Conservation (phyloP, 2,329 filamentous ascomycete species). For the Ophiocordyceps unilateralis region DNA sequence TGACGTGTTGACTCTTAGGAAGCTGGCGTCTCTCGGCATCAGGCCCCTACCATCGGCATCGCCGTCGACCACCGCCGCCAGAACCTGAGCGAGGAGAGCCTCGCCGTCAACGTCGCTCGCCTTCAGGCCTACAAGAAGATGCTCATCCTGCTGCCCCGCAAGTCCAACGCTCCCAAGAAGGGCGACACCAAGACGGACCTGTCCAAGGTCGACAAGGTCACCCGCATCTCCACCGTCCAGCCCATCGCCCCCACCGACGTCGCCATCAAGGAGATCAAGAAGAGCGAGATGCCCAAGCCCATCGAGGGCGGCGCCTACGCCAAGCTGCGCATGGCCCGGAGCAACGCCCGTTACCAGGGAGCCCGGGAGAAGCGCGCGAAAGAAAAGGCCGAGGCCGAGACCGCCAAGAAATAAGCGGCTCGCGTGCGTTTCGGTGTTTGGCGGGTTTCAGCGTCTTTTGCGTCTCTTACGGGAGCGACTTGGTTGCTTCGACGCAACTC, state of each 20-base stretch:
- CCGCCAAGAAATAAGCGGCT: slow-evolving; percentile 66
- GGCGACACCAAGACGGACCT: slow-evolving; percentile 78
- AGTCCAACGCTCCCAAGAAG: slow-evolving; percentile 83
- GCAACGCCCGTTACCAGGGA: slow-evolving; percentile 66
- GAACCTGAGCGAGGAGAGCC: slow-evolving; percentile 92
- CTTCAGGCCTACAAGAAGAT: slow-evolving; percentile 95
- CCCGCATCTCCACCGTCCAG: slow-evolving; percentile 22
- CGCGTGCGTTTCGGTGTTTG: slow-evolving; percentile 25
- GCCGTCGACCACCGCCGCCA: slow-evolving; percentile 88
- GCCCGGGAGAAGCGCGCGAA: slow-evolving; percentile 83
- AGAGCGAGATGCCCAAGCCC: slow-evolving; percentile 60
- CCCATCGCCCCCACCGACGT: slow-evolving; percentile 54
- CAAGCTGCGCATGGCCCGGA: slow-evolving; percentile 69
- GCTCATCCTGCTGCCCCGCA: slow-evolving; percentile 95
- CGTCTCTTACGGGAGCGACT: slow-evolving; percentile 19
- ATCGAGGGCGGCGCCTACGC: slow-evolving; percentile 73
- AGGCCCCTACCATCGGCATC: slow-evolving; percentile 93
- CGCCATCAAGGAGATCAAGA: slow-evolving; percentile 59
- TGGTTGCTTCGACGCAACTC: slow-evolving; percentile 13
- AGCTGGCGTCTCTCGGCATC: slow-evolving; percentile 85
- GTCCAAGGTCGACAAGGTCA: slow-evolving; percentile 44
- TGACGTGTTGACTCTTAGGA: slow-evolving; percentile 36
- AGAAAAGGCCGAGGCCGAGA: slow-evolving; percentile 72
- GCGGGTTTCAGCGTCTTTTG: slow-evolving; percentile 14
- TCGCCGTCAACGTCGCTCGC: slow-evolving; percentile 87